These are phyloP conservation scores for Aspergillus spinulosporus DNA, from an alignment of 2,329 filamentous ascomycete species.

Conservation along the genomic window DNA sequence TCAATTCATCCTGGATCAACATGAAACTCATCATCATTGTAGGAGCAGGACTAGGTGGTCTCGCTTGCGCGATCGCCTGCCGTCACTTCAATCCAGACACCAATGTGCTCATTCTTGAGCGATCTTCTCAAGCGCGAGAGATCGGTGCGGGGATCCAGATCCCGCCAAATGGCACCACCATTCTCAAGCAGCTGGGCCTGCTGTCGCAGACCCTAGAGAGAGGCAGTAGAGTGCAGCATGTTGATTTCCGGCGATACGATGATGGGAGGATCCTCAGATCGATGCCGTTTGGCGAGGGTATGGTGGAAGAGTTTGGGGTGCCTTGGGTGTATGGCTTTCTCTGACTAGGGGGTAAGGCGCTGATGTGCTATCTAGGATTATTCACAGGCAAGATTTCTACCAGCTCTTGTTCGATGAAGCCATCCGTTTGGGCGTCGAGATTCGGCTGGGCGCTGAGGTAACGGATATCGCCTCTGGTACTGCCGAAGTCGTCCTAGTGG, in stretches of 20 bases:
- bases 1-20: neutral
- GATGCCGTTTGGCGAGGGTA: constrained; percentile 25
- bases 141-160: constrained; percentile 33
- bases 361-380: constrained; percentile 17
- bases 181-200: constrained; percentile 22
- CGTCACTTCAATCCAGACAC: constrained; percentile 16
- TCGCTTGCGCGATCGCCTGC: constrained; percentile 29
- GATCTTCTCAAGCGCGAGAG: constrained; percentile 15
- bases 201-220: constrained; percentile 17
- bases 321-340: constrained; percentile 25
- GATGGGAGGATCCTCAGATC: constrained; percentile 21
- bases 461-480: constrained; percentile 10
- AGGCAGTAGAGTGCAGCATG: constrained; percentile 12
- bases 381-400: constrained; percentile 25
- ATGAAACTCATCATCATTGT: constrained; percentile 22
- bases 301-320: constrained; percentile 24
- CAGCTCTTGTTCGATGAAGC: constrained; percentile 21
- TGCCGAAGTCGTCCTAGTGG: constrained; percentile 9
- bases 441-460: constrained; percentile 14
- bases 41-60: constrained; percentile 25
- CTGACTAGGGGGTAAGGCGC: neutral
- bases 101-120: constrained; percentile 27
- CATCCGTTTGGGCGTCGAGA: constrained; percentile 13
- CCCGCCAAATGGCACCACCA: constrained; percentile 28
- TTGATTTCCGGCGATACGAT: constrained; percentile 24